Percentiles rank a stretch among this genome's conserved stretches.
Evolutionary conservation across 257 asterid genomes (phyloP).

Genomic region (Eucommia ulmoides): DNA sequence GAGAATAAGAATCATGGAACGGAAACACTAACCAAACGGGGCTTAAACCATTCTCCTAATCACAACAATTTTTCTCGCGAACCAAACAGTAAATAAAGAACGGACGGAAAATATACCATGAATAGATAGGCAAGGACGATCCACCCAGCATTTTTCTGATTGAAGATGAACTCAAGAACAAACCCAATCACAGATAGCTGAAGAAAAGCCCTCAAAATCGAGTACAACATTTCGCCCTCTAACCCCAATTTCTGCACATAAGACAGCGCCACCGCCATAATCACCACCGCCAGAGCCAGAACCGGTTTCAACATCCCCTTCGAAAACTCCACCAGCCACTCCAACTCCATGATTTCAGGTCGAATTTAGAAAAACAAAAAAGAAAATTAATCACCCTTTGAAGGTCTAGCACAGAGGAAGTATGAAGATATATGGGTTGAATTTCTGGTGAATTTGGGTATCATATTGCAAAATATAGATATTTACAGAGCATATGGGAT

Average conservation of each 20-base stretch:
- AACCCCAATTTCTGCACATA: slow-evolving; percentile 58
- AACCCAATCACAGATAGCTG: slow-evolving; percentile 78
- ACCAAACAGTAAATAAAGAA: slow-evolving; percentile 1
- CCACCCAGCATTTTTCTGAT: slow-evolving; percentile 48
- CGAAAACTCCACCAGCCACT: slow-evolving; percentile 51
- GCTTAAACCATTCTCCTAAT: too few relatives aligned
- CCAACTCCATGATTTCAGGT: slow-evolving; percentile 81
- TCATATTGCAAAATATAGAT: too few relatives aligned
- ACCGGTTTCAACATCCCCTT: slow-evolving; percentile 81
- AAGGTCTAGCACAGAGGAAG: too few relatives aligned
- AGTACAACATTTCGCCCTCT: slow-evolving; percentile 65
- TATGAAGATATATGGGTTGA: too few relatives aligned
- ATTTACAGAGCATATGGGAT: too few relatives aligned
- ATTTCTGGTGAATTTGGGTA: too few relatives aligned
- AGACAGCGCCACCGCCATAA: slow-evolving; percentile 53
- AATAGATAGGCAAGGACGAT: slow-evolving; percentile 77
- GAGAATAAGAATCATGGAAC: too few relatives aligned
- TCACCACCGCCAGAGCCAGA: slow-evolving; percentile 73
- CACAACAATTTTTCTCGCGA: not conserved
- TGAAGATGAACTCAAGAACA: slow-evolving; percentile 80
- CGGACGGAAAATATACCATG: slow-evolving; percentile 38
- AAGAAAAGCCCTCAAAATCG: slow-evolving; percentile 74
- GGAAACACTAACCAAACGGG: too few relatives aligned
- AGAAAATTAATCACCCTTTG: too few relatives aligned
- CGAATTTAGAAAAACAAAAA: too few relatives aligned